Evolutionary conservation across 1,139 yeast genomes (phyloP).

Genomic region (Candida sp.): DNA sequence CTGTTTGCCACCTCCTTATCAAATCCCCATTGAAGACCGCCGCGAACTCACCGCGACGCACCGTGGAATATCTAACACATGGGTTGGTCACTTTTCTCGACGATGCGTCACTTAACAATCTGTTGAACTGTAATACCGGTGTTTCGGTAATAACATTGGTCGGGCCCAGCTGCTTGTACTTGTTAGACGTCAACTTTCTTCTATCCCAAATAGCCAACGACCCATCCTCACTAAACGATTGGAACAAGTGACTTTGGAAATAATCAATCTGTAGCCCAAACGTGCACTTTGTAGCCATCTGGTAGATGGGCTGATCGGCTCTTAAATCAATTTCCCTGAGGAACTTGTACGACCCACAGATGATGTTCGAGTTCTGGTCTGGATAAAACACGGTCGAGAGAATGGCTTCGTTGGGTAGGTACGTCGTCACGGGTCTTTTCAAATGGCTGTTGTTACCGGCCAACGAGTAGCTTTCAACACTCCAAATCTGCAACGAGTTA

Average conservation of each 20-base stretch:
- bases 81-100: conserved; percentile 64
- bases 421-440: conserved; percentile 61
- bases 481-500: conserved; percentile 81
- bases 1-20: conserved; percentile 84
- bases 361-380: conserved; percentile 55
- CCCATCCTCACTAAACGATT: conserved; percentile 85
- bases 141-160: conserved; percentile 43
- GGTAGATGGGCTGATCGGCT: conserved; percentile 69
- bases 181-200: conserved; percentile 52
- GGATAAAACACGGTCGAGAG: conserved; percentile 72
- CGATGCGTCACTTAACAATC: conserved; percentile 66
- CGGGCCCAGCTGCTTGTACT: conserved; percentile 15
- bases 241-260: conserved; percentile 62
- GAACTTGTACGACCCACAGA: conserved; percentile 81
- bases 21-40: conserved; percentile 80
- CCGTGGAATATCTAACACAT: conserved; percentile 73
- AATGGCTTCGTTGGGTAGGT: conserved; percentile 76
- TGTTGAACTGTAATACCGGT: conserved; percentile 70
- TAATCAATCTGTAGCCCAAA: conserved; percentile 74
- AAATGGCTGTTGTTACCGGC: conserved; percentile 45
- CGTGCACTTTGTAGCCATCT: conserved; percentile 77
- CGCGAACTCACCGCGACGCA: conserved; percentile 74
- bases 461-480: conserved; percentile 61
- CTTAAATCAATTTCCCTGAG: conserved; percentile 81
- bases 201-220: conserved; percentile 89